Base-by-base conservation (phyloP, 2,329 filamentous ascomycete species). In the Exophiala oligosperma region DNA sequence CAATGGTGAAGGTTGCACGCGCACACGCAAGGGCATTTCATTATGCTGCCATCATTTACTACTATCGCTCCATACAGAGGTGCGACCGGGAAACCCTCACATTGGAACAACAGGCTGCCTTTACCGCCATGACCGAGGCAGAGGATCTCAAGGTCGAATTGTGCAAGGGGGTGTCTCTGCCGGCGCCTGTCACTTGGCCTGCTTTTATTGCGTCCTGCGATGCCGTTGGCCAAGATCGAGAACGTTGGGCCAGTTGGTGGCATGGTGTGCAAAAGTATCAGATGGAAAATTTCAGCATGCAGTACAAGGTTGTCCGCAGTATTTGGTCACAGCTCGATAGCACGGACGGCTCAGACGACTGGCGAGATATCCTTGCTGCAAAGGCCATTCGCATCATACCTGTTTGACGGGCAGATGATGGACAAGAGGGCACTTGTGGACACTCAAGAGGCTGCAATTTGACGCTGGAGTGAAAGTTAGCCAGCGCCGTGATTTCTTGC, bases 221-320 rank as follows among this genome's bases (percentile, higher is more conserved):
- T n/a, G 40, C 40, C 21, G n/a, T 23, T 43, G 40, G 40, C 40
- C n/a, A 43, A 23, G 14, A n/a, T n/a, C 40, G 40, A n/a, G 40
- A 23, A 9, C 40, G 21, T n/a, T 43, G 40, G 40, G 40, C 40
- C 21, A 4, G n/a, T 43, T 43, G 40, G 40, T 43, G 40, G 40
- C 4, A n/a, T 43, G n/a, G 40, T 5, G 40, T 43, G n/a, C 40
- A 43, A 9, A 43, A 60, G 24, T 66, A 68, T 7, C 26, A 28
- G 26, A 28, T 28, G 26, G 26, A 28, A 28, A 28, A 28, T 28
- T 28, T 28, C 26, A 28, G 26, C 26, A 28, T 7, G 26, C 26
- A 28, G 26, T 28, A 28, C 26, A 28, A 7, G 26, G 26, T 28
- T 28, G 26, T 28, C 26, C 26, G 26, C 26, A 28, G 26, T 28